phyloP scores from a whole-genome alignment of 345 rosid species.

The Corymbia maculata region DNA sequence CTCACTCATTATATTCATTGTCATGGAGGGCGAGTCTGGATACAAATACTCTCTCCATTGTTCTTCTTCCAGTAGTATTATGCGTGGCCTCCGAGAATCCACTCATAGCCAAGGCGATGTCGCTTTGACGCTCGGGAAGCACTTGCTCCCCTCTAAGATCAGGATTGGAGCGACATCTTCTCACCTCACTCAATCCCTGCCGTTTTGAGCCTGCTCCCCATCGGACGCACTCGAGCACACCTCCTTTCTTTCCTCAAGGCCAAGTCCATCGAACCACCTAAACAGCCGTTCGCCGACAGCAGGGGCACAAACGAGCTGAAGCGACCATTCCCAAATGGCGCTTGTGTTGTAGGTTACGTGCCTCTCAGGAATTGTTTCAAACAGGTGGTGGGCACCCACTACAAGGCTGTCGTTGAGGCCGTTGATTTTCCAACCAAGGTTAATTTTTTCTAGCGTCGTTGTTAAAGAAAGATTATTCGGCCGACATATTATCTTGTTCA shows the following conservation, averaged over 20 bases:
- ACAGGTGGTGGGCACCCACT: not conserved
- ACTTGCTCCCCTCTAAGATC: not conserved
- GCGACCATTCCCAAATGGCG: not conserved
- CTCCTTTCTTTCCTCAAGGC: constrained; percentile 8
- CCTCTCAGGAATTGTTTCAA: constrained; percentile 1
- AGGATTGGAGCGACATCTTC: not conserved
- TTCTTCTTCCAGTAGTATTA: not conserved
- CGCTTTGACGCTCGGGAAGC: not conserved
- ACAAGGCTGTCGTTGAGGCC: not conserved
- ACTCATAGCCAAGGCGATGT: not conserved
- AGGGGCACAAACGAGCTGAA: not conserved
- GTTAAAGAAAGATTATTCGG: not conserved
- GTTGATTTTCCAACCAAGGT: constrained; percentile 11
- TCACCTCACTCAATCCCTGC: constrained; percentile 6
- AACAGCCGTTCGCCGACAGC: not conserved
- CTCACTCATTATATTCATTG: not conserved
- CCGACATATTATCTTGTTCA: not conserved
- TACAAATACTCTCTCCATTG: not conserved
- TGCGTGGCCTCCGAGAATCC: not conserved
- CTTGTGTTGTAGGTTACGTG: not conserved
- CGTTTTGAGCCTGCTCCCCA: constrained; percentile 1
- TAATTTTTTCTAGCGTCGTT: not conserved
- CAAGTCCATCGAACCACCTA: constrained; percentile 1
- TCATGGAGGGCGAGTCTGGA: not conserved
- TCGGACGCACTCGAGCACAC: not conserved